Conservation (phyloP, 2,329 filamentous ascomycete species). For the Xylaria sp. region DNA sequence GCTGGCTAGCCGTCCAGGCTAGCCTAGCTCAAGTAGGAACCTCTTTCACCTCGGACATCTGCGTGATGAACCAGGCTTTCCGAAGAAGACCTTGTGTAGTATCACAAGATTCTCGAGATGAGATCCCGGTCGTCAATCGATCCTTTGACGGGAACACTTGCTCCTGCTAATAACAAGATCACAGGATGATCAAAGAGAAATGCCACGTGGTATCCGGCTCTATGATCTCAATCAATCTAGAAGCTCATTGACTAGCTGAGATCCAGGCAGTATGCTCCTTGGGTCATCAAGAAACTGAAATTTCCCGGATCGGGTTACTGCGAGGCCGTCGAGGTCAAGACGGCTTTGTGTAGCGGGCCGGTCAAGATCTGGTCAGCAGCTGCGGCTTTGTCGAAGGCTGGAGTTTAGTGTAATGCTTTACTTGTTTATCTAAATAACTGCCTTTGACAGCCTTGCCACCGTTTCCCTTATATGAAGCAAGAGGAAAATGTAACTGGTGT, state of each 20-base stretch:
- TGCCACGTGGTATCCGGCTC: neutral
- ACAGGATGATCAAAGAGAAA: neutral
- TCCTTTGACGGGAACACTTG: neutral
- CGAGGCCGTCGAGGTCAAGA: neutral
- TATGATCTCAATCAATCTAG: neutral
- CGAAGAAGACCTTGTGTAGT: no score
- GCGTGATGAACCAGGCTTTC: neutral
- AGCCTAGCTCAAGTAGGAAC: no score
- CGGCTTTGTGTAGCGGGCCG: neutral
- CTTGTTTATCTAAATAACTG: neutral
- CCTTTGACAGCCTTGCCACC: slow-evolving; percentile 8
- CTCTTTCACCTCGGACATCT: neutral
- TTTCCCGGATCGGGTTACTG: neutral
- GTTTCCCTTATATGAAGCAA: slow-evolving; percentile 3
- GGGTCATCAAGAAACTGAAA: neutral
- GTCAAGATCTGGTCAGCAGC: neutral
- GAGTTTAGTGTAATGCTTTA: neutral
- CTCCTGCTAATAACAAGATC: neutral
- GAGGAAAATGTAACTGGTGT: neutral
- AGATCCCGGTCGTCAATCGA: neutral
- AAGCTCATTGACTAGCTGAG: neutral
- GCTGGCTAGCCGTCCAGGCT: no score
- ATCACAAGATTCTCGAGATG: neutral
- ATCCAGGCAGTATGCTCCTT: neutral
- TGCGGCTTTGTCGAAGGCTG: neutral